Evolutionary conservation across 352 stramenopile species (phyloP).

Genomic region (Phytopythium boreale): DNA sequence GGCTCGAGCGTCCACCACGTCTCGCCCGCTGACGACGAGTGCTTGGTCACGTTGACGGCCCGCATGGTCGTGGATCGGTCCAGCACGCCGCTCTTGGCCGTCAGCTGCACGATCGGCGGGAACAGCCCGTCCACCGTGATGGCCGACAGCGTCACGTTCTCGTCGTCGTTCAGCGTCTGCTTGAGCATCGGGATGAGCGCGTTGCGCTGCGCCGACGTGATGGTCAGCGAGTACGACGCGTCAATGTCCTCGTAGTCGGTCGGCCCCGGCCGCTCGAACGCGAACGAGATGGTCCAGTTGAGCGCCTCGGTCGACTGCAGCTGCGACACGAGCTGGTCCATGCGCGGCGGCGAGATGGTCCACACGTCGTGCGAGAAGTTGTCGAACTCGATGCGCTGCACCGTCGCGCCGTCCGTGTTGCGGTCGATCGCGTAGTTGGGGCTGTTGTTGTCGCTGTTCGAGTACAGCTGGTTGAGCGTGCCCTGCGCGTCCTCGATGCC

Average conservation of each 20-base stretch:
- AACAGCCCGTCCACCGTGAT: slow-evolving; percentile 57
- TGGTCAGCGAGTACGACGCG: slow-evolving; percentile 36
- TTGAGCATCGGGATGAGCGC: slow-evolving; percentile 77
- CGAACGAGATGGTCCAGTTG: slow-evolving; percentile 71
- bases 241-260: slow-evolving; percentile 56
- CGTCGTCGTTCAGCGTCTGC: slow-evolving; percentile 33
- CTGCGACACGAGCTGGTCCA: slow-evolving; percentile 66
- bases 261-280: slow-evolving; percentile 65
- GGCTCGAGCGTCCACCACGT: slow-evolving; percentile 74
- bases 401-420: slow-evolving; percentile 66
- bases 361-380: slow-evolving; percentile 76
- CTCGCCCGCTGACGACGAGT: slow-evolving; percentile 33
- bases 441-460: slow-evolving; percentile 72
- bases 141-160: slow-evolving; percentile 21
- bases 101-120: slow-evolving; percentile 70
- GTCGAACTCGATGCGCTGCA: slow-evolving; percentile 79
- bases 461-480: slow-evolving; percentile 75
- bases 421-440: slow-evolving; percentile 52
- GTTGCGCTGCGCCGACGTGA: slow-evolving; percentile 61
- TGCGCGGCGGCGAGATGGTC: slow-evolving; percentile 63
- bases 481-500: slow-evolving; percentile 72
- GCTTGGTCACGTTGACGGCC: slow-evolving; percentile 57
- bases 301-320: slow-evolving; percentile 65
- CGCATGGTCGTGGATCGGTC: slow-evolving; percentile 51
- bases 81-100: slow-evolving; percentile 55